phyloP scores from a whole-genome alignment of 2,329 filamentous ascomycete species.

The Pyricularia pennisetigena region DNA sequence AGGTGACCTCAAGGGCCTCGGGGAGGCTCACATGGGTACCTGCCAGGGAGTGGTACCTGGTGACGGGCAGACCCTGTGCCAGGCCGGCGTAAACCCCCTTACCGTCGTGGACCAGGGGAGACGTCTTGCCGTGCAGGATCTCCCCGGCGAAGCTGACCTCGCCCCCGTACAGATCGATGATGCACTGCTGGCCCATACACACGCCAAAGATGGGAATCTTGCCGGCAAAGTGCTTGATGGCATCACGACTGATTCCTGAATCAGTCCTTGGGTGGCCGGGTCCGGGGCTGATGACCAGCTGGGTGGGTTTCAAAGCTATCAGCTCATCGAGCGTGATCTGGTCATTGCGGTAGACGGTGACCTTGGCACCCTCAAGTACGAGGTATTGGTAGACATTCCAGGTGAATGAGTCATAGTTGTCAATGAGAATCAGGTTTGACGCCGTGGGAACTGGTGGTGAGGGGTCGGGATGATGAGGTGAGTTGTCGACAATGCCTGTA shows the following conservation, averaged over 20 bases:
- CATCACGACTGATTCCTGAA: constrained; percentile 86
- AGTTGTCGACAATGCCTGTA: constrained; percentile 60
- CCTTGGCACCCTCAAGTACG: constrained; percentile 85
- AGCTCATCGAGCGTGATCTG: constrained; percentile 79
- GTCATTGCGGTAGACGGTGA: constrained; percentile 88
- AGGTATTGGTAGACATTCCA: constrained; percentile 99
- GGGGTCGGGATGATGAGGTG: constrained; percentile 72
- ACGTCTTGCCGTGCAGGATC: constrained; percentile 96
- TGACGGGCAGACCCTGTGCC: constrained; percentile 73
- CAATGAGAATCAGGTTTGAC: constrained; percentile 86
- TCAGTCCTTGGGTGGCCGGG: constrained; percentile 88
- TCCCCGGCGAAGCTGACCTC: constrained; percentile 88
- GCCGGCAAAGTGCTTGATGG: constrained; percentile 82
- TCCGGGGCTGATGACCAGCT: constrained; percentile 89
- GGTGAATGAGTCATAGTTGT: constrained; percentile 99
- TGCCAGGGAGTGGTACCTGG: constrained; percentile 91
- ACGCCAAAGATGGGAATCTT: constrained; percentile 96
- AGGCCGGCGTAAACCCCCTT: constrained; percentile 89
- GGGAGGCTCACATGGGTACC: constrained; percentile 85
- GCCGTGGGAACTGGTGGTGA: constrained; percentile 66
- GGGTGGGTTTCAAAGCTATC: constrained; percentile 75
- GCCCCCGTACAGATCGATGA: constrained; percentile 87
- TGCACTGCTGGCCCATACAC: constrained; percentile 99
- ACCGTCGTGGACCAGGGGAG: constrained; percentile 74
- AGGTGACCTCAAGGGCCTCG: constrained; percentile 76